Base-by-base conservation (phyloP, 179 eudicot species). In the Beta macrorhiza region DNA sequence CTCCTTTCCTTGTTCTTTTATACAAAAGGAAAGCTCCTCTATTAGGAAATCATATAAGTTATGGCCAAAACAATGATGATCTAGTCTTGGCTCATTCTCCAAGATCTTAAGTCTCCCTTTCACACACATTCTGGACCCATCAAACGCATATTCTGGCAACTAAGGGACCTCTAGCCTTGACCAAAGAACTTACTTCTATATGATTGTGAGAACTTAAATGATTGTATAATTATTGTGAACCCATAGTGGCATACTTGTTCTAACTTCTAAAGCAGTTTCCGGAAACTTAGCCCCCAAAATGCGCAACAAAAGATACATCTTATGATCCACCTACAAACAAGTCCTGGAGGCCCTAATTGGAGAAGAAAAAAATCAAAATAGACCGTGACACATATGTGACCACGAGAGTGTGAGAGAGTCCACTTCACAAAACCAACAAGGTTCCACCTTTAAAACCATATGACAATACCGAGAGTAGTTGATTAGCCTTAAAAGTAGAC, bases 151-250 rank as follows among this genome's bases (percentile, higher is more conserved):
- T 58, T 44, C 42, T 70, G 69, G 32, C 49, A 13, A 19, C 74
- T 56, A 57, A 67, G 45, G 71, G 44, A 53, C 64, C 81, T 78
- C 74, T 49, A 55, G 4, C 55, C 61, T 64, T 78, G 56, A 68
- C 74, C 81, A 47, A 37, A 44, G 17, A 53, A 53, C 59, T 19
- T 13, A 49, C 7, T 49, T 49, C 53, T 49, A 45, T 47, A 37
- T 37, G 42, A 37, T 37, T 37, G 42, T 37, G 42, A 37, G 42
- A 64, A 45, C 42, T 22, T 64, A 58, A 6, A 72, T 80, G 72
- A 80, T 80, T 80, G 78, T 4, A 77, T 47, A 55, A 77, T 77
- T 9, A 65, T 77, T 65, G 51, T 51, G 42, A 72, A 19, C 51
- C 44, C 52, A 79, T 61, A 16, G 49, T 79, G 70, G 7, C 77